A percentile compares a stretch with the other conserved stretches of the same genome.
These are phyloP conservation scores for Auricularia sp. DNA, from an alignment of 768 basidiomycete species.

Conservation along the genomic window DNA sequence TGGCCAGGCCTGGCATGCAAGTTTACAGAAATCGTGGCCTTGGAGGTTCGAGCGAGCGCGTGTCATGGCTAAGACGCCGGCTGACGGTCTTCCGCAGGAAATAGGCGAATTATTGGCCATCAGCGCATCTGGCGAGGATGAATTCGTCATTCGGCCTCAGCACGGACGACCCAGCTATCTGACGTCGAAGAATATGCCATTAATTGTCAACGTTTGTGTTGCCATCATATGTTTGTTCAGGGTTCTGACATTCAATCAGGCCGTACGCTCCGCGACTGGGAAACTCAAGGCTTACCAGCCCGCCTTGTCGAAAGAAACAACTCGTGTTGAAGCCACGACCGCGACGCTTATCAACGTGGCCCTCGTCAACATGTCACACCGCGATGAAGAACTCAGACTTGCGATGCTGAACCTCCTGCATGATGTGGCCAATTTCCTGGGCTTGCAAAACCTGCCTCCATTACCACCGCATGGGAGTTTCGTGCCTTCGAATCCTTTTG, in stretches of 20 bases:
- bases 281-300: slow-evolving; percentile 44
- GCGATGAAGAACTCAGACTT: slow-evolving; percentile 65
- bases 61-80: too few relatives aligned
- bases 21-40: slow-evolving; percentile 70
- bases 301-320: slow-evolving; percentile 46
- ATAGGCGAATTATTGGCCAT: slow-evolving; percentile 68
- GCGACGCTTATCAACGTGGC: slow-evolving; percentile 79
- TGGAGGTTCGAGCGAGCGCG: slow-evolving; percentile 22
- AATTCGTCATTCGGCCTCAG: slow-evolving; percentile 71
- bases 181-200: neutral
- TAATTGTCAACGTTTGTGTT: slow-evolving; percentile 54
- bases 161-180: slow-evolving; percentile 52
- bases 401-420: slow-evolving; percentile 68
- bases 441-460: neutral
- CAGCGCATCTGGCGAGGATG: slow-evolving; percentile 35
- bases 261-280: slow-evolving; percentile 66
- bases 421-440: slow-evolving; percentile 1
- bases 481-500: slow-evolving; percentile 52
- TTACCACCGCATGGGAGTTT: slow-evolving; percentile 41
- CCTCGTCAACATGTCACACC: slow-evolving; percentile 64
- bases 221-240: neutral
- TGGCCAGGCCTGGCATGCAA: slow-evolving; percentile 60
- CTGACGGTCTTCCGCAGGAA: slow-evolving; percentile 25
- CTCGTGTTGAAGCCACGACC: slow-evolving; percentile 76
- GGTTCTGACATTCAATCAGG: slow-evolving; percentile 27